Base-by-base conservation (phyloP, 1,284 basidiomycete genomes). In the Cryptococcus amylolentus region DNA sequence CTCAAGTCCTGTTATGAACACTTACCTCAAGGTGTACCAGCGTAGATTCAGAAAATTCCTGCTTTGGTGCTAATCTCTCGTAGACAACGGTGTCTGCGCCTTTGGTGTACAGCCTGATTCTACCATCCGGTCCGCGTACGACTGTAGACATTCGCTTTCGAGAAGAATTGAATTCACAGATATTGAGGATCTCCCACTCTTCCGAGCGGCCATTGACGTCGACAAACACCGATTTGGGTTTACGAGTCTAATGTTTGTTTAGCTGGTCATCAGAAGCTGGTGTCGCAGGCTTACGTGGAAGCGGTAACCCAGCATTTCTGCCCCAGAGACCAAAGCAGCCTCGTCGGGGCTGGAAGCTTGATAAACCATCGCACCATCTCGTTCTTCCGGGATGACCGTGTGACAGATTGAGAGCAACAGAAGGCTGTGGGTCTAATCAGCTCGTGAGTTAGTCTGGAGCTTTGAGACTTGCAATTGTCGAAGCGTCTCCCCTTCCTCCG, bases 321-420 rank as follows among this genome's bases (percentile, higher is more conserved):
- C 96, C 13, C 96, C 96, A 1, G 89, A 84, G 0, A 99, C 96
- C 37, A 98, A 80, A 1, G 96, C 96, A 0, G 93, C 96, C 76
- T 99, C 96, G 70, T 98, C 96, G 0, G 96, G 96, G 80, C 92
- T 96, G 61, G 91, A 95, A 0, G 96, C 96, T 76, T 99, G 96
- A 73, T 89, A 99, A 23, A 87, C 82, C 67, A 87, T 88, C 82
- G 89, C 93, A 39, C 79, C 82, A 54, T 91, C 86, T 65, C 86
- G 87, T 54, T 87, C 78, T 77, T 98, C 96, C n/a, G 96, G 90
- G 73, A 98, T 96, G 65, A 99, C 96, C 0, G 96, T 98, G 75
- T 99, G 96, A 69, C 96, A 99, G 39, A 98, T 94, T 4, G 95
- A 88, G 40, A 98, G 82, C 38, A 98, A 80, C 0, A 88, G 88